Conservation (phyloP, 768 basidiomycete genomes). For the Terana coerulea region DNA sequence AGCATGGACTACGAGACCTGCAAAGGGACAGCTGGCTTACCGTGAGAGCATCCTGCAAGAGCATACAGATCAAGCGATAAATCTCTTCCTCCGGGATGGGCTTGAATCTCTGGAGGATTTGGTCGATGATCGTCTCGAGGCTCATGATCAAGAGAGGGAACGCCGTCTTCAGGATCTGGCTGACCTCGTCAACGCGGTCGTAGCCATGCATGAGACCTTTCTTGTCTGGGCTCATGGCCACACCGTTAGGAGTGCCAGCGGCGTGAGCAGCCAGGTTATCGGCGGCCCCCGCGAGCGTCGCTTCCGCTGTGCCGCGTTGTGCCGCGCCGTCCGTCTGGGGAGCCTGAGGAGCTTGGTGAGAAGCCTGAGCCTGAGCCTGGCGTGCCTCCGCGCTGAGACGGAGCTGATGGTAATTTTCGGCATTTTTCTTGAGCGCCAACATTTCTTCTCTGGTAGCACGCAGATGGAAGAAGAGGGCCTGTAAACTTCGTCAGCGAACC, state of each 20-base stretch:
- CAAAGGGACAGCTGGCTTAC: constrained; percentile 38
- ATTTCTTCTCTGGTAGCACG: constrained; percentile 82
- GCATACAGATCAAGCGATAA: constrained; percentile 84
- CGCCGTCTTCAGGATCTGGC: constrained; percentile 90
- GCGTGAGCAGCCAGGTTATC: no score
- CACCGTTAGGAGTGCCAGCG: no score
- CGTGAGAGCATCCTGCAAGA: constrained; percentile 83
- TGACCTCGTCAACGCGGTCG: constrained; percentile 92
- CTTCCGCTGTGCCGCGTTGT: no score
- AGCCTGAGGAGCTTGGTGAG: constrained; percentile 22
- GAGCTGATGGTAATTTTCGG: no score
- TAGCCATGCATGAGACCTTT: no score
- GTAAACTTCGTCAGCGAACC: not conserved
- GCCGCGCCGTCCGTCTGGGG: no score
- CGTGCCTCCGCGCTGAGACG: constrained; percentile 11
- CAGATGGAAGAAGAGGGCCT: constrained; percentile 95
- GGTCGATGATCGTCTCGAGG: constrained; percentile 96
- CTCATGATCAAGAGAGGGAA: constrained; percentile 94
- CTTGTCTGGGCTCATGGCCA: no score
- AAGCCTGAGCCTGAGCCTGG: not conserved
- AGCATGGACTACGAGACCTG: not conserved
- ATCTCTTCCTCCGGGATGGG: constrained; percentile 83
- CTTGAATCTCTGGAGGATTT: constrained; percentile 88
- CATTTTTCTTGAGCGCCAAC: constrained; percentile 40
- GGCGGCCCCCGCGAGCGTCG: no score